Conservation (phyloP, 2,329 filamentous ascomycete genomes). For the Chaetomium olivaceum region DNA sequence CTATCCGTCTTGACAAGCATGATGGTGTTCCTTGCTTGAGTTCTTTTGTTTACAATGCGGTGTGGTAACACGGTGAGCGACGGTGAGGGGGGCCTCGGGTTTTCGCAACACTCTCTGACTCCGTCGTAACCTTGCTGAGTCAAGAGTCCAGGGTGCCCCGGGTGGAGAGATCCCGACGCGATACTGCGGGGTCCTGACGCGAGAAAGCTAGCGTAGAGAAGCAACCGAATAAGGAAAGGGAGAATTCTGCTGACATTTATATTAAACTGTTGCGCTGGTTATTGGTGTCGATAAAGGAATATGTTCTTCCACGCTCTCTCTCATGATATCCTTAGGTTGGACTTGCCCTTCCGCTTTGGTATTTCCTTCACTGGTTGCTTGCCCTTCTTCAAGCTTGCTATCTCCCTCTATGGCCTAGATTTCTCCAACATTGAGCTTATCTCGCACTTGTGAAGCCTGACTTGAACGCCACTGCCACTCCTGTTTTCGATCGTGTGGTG, state of each 20-base stretch:
- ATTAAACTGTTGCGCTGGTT: background rate
- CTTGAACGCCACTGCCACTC: conserved; percentile 33
- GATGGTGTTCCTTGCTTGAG: background rate
- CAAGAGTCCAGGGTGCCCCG: background rate
- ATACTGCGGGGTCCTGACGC: background rate
- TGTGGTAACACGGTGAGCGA: background rate
- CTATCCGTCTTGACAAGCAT: conserved; percentile 17
- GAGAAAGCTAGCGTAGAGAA: background rate
- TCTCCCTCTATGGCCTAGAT: no score
- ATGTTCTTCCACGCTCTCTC: background rate
- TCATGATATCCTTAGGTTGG: no score
- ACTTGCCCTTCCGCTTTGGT: no score
- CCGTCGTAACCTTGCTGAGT: background rate
- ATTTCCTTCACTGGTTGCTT: no score
- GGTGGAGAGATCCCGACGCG: background rate
- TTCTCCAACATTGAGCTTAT: no score
- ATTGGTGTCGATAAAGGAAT: background rate
- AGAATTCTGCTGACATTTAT: background rate
- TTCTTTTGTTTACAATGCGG: background rate
- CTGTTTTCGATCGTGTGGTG: conserved; percentile 36
- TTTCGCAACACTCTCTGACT: background rate
- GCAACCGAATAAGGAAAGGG: background rate
- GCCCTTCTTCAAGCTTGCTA: no score
- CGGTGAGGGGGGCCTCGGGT: background rate
- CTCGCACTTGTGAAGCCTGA: conserved; percentile 21